Conservation (phyloP, 1,139 yeast species). For the Diutina sp. region DNA sequence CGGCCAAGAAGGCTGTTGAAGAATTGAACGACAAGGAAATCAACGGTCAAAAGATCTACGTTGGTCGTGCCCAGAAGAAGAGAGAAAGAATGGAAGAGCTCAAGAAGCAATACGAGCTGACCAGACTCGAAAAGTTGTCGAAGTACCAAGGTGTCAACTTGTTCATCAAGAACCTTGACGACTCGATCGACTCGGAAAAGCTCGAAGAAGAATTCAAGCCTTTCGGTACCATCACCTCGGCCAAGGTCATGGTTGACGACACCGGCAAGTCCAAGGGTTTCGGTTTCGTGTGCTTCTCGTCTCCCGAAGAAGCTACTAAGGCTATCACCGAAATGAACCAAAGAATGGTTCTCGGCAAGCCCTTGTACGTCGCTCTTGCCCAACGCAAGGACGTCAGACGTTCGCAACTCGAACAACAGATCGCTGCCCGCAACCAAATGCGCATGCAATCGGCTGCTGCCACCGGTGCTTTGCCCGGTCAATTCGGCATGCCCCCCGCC, state of each 20-base stretch:
- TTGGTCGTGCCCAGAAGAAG: slow-evolving; percentile 99
- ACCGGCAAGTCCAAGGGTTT: slow-evolving; percentile 94
- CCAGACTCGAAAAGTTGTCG: slow-evolving; percentile 82
- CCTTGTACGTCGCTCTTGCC: slow-evolving; percentile 96
- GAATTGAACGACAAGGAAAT: slow-evolving; percentile 81
- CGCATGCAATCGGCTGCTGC: slow-evolving; percentile 94
- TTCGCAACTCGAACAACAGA: slow-evolving; percentile 94
- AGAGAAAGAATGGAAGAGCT: slow-evolving; percentile 95
- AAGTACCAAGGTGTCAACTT: slow-evolving; percentile 97
- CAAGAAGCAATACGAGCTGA: slow-evolving; percentile 88
- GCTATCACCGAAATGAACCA: slow-evolving; percentile 99
- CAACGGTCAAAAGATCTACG: slow-evolving; percentile 78
- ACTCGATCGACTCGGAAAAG: slow-evolving; percentile 79
- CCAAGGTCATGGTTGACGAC: slow-evolving; percentile 93
- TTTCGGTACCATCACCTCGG: slow-evolving; percentile 91
- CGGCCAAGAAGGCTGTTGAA: slow-evolving; percentile 86
- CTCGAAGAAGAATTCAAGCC: slow-evolving; percentile 88
- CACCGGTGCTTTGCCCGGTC: slow-evolving; percentile 85
- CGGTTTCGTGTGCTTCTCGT: slow-evolving; percentile 95
- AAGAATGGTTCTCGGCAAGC: slow-evolving; percentile 91
- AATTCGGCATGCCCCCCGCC: slow-evolving; percentile 68
- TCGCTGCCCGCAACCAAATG: slow-evolving; percentile 96
- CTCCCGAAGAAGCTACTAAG: slow-evolving; percentile 98
- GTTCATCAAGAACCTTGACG: slow-evolving; percentile 94
- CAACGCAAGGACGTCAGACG: slow-evolving; percentile 98